A percentile compares a stretch with the other conserved stretches of the same genome.
Evolutionary conservation across 139 green algal species (phyloP).

Genomic region (Chlamydomonas sphaeroides): DNA sequence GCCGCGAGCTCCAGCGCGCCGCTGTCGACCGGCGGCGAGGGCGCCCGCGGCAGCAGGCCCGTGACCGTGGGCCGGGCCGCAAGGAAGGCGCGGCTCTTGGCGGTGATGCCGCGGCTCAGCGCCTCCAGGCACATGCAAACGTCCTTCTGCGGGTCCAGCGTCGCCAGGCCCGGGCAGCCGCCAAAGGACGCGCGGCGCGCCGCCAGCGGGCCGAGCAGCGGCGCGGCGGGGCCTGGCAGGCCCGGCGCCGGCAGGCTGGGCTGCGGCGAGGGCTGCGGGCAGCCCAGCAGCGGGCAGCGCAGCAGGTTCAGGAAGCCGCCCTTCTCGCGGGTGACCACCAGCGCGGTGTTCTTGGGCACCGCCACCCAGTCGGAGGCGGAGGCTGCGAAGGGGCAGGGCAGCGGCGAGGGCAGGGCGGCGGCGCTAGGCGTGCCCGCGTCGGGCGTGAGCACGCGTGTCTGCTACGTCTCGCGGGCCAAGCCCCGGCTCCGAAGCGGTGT

Average conservation of each 20-base stretch:
- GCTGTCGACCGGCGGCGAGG: no score
- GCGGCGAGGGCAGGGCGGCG: not conserved
- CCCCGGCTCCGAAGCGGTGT: not conserved
- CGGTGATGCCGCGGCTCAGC: constrained; percentile 57
- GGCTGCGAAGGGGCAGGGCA: constrained; percentile 25
- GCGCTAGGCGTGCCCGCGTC: no score
- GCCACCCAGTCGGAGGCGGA: constrained; percentile 87
- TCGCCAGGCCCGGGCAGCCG: not conserved
- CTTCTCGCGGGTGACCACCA: constrained; percentile 84
- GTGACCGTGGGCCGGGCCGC: constrained; percentile 2
- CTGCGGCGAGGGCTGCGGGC: not conserved
- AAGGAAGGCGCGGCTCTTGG: constrained; percentile 59
- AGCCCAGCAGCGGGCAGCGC: constrained; percentile 64
- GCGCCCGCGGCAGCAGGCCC: no score
- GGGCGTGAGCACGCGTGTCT: no score
- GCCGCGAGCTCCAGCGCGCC: no score
- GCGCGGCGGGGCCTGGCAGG: not conserved
- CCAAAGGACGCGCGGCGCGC: not conserved
- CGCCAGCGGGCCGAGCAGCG: not conserved
- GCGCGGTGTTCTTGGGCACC: constrained; percentile 85
- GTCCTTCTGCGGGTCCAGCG: constrained; percentile 27
- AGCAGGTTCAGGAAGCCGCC: constrained; percentile 85
- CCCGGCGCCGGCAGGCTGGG: not conserved
- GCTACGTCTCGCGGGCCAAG: no score
- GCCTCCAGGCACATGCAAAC: constrained; percentile 75